Evolutionary conservation across 306 rosid genomes (phyloP).

Genomic region (Argentina anserina): DNA sequence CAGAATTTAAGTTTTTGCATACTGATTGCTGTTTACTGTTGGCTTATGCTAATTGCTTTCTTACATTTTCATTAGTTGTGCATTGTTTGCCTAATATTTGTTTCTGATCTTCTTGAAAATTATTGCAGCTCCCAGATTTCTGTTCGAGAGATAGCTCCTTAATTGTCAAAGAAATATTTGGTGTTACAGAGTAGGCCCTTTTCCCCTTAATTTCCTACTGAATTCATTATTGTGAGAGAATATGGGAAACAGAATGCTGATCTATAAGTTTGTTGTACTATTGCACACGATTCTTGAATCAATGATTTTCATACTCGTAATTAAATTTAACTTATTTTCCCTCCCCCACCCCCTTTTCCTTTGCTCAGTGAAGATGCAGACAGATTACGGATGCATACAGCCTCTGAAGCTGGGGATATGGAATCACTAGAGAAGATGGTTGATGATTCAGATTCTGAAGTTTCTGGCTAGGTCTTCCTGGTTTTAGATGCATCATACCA

Average conservation of each 20-base stretch:
- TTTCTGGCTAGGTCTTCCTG: conserved; percentile 38
- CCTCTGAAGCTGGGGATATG: conserved; percentile 73
- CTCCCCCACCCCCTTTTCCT: no score
- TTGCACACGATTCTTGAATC: not conserved
- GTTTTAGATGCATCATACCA: conserved; percentile 10
- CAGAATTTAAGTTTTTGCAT: not conserved
- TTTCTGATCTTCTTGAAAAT: conserved; percentile 12
- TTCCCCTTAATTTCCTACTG: conserved; percentile 19
- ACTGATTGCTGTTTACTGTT: not conserved
- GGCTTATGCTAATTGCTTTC: not conserved
- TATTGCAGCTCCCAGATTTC: conserved; percentile 77
- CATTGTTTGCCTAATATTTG: conserved; percentile 14
- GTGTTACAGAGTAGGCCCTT: conserved; percentile 83
- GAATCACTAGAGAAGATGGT: conserved; percentile 79
- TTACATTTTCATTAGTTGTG: conserved; percentile 4
- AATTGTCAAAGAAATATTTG: conserved; percentile 82
- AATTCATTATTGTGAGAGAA: not conserved
- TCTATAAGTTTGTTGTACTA: conserved; percentile 1
- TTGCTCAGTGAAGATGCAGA: conserved; percentile 88
- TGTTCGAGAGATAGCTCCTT: conserved; percentile 84
- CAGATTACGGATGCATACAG: conserved; percentile 64
- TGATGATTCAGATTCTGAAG: conserved; percentile 62
- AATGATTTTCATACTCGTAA: conserved; percentile 13
- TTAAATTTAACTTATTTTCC: conserved; percentile 4
- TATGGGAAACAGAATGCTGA: not conserved